Evolutionary conservation across 176 grass and related monocot species (phyloP).

Genomic region (Cymbopogon citratus): DNA sequence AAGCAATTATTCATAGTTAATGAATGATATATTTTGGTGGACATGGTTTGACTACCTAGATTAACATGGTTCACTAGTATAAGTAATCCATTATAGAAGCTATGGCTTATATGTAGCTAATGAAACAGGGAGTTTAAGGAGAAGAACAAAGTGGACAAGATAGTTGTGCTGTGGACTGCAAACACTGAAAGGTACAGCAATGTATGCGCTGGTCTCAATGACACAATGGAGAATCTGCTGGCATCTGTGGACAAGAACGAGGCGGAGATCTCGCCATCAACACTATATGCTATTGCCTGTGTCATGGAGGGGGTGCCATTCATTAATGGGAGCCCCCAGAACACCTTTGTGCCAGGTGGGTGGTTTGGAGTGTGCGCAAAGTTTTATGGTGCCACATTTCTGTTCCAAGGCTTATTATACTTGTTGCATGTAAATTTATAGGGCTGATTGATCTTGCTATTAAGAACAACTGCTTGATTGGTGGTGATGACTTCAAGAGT

Average conservation of each 20-base stretch:
- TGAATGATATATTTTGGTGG: not conserved
- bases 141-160: constrained; percentile 82
- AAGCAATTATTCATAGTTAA: not conserved
- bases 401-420: constrained; percentile 2
- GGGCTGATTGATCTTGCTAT: constrained; percentile 95
- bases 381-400: not conserved
- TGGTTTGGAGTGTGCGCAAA: not conserved
- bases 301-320: constrained; percentile 82
- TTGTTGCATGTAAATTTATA: constrained; percentile 39
- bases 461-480: constrained; percentile 77
- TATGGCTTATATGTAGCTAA: not conserved
- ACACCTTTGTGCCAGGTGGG: constrained; percentile 93
- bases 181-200: constrained; percentile 95
- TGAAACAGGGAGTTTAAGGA: constrained; percentile 92
- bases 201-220: constrained; percentile 72
- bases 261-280: constrained; percentile 81
- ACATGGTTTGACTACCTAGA: not conserved
- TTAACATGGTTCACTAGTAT: not conserved
- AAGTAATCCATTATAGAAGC: not conserved
- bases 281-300: constrained; percentile 78
- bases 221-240: constrained; percentile 78
- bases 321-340: constrained; percentile 96
- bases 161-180: constrained; percentile 95
- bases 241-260: constrained; percentile 71
- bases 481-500: constrained; percentile 98